Evolutionary conservation across 2,329 filamentous ascomycete species (phyloP), one percentile per base, ranked within the genome.

Genomic region (Aspergillus fijiensis): DNA sequence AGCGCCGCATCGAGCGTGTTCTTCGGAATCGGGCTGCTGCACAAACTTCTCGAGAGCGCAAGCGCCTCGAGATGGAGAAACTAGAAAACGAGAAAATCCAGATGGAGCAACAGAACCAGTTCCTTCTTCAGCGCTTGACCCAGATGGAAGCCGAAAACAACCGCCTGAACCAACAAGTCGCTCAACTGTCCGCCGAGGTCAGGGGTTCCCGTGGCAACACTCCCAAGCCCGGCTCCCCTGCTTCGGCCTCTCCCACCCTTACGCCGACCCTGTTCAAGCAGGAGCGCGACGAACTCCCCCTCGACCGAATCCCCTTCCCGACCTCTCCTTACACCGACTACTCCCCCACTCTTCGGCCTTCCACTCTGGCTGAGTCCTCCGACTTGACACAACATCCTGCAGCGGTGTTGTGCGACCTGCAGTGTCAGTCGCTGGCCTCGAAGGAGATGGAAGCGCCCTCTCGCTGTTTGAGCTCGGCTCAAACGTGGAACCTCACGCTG

Each of bases 331-430:
- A 73, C 45, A 69, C 70, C 67, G 74, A 76, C 60, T 75, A 73
- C 70, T 76, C 76, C 23, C 74, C 76, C 42, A 77, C 70, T 57
- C 68, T 75, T 60, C 74, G 74, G 66, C 72, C 74, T 67, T 74
- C 74, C 67, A 75, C 72, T 74, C 76, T 78, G 74, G 77, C 78
- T 76, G 76, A 81, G 81, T 85, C 89, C 81, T 85, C 90, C 87
- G 91, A 96, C 85, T 82, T 87, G 95, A 95, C 93, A 97, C 95
- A 97, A 97, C 93, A 96, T 96, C 93, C 95, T 98, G 95, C 95
- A 85, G 95, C 86, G 93, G 89, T 97, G 94, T 97, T 98, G 95
- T 98, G 89, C 80, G 95, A 96, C 95, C 95, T 96, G 95, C 95
- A 90, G 95, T 99, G 95, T 98, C 95, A 87, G 89, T 94, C 90